Conservation (phyloP, 164 flowering plant species). For the Tetrastigma voinierianum region DNA sequence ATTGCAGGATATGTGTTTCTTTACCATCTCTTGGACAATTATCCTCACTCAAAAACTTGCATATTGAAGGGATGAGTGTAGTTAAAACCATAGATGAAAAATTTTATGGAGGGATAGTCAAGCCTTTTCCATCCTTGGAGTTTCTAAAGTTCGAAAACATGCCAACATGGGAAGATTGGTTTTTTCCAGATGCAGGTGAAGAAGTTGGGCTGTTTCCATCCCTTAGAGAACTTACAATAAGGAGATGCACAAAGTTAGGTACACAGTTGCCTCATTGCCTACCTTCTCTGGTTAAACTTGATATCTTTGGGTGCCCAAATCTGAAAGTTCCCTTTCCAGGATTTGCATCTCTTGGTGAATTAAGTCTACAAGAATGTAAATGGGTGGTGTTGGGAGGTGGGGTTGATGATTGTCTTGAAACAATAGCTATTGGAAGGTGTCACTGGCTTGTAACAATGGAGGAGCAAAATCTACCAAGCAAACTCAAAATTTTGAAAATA, state of each 20-base stretch:
- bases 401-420: too few relatives aligned
- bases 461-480: too few relatives aligned
- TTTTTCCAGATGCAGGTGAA: background rate
- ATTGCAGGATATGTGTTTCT: background rate
- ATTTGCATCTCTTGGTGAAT: too few relatives aligned
- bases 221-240: background rate
- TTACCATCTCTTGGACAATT: background rate
- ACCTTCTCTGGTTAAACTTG: background rate
- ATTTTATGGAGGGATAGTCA: background rate
- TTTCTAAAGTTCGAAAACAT: background rate
- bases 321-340: too few relatives aligned
- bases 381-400: too few relatives aligned
- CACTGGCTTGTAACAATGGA: too few relatives aligned
- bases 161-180: slow-evolving; percentile 3
- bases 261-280: background rate
- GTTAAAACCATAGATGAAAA: background rate
- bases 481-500: too few relatives aligned
- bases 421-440: too few relatives aligned
- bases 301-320: too few relatives aligned
- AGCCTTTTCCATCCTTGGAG: slow-evolving; percentile 4
- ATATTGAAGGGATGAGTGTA: background rate
- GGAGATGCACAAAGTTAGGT: background rate
- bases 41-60: background rate
- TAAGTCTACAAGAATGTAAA: too few relatives aligned
- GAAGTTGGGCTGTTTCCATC: background rate